These are phyloP conservation scores for Beverwykella pulmonaria DNA, from an alignment of 495 filamentous ascomycete genomes.

Conservation along the genomic window DNA sequence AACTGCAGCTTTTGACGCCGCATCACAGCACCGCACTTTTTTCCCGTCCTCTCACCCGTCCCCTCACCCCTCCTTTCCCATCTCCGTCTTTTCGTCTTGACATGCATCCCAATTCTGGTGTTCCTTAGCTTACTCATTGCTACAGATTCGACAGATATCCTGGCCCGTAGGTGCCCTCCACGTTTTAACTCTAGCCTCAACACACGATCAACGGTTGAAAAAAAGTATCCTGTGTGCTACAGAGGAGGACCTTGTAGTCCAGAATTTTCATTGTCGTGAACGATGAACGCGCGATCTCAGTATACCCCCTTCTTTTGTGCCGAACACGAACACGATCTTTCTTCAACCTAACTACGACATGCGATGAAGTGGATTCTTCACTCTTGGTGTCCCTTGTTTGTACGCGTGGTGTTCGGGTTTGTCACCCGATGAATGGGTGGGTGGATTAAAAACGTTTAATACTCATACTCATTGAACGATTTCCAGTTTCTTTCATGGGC, in stretches of 20 bases:
- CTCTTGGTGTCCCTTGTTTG: neutral
- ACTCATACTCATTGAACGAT: neutral
- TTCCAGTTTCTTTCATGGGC: neutral
- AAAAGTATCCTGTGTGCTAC: neutral
- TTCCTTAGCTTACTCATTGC: slow-evolving; percentile 21
- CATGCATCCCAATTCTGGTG: neutral
- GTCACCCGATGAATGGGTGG: neutral
- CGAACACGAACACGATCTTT: slow-evolving; percentile 10
- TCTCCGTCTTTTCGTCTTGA: neutral
- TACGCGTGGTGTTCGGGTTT: neutral
- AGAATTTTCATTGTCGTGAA: slow-evolving; percentile 18
- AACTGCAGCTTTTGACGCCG: slow-evolving; percentile 1
- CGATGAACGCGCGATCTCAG: slow-evolving; percentile 10
- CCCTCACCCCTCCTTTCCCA: neutral
- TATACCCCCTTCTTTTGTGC: slow-evolving; percentile 12
- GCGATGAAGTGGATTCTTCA: slow-evolving; percentile 4
- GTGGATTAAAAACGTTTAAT: neutral
- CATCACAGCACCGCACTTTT: neutral
- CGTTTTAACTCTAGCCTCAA: neutral
- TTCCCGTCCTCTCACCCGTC: neutral
- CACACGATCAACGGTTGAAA: neutral
- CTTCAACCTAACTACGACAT: neutral
- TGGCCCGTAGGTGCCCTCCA: slow-evolving; percentile 16
- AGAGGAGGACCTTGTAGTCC: neutral
- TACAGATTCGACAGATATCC: slow-evolving; percentile 30